Evolutionary conservation across 768 basidiomycete species (phyloP).

Genomic region (Boletus subcaerulescens): DNA sequence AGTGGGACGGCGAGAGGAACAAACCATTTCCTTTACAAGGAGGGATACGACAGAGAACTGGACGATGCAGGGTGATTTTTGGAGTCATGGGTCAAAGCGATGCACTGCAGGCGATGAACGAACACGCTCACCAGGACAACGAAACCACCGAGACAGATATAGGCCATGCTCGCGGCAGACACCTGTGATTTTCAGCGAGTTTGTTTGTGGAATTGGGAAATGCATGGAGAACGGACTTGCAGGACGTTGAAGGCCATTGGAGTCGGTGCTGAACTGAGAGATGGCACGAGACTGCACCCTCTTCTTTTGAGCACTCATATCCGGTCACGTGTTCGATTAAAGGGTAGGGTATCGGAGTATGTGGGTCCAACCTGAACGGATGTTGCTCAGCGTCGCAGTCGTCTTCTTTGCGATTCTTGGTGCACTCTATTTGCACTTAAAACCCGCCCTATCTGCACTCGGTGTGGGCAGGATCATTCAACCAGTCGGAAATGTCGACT

Average conservation of each 20-base stretch:
- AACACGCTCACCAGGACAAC: conserved; percentile 40
- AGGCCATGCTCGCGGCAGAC: conserved; percentile 51
- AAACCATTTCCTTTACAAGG: conserved; percentile 76
- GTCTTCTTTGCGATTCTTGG: conserved; percentile 40
- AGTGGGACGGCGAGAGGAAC: not conserved
- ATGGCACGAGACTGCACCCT: not conserved
- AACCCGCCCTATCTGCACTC: conserved; percentile 38
- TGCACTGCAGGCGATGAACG: no score
- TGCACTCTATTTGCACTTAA: conserved; percentile 47
- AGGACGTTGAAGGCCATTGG: conserved; percentile 23
- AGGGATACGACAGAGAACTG: conserved; percentile 86
- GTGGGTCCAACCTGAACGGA: not conserved
- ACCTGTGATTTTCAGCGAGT: conserved; percentile 41
- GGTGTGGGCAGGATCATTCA: conserved; percentile 48
- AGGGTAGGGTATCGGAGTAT: not conserved
- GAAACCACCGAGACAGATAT: conserved; percentile 61
- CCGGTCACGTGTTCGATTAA: no score
- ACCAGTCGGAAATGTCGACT: conserved; percentile 46
- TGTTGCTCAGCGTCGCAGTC: conserved; percentile 9
- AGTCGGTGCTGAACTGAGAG: not conserved
- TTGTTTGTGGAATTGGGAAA: conserved; percentile 4
- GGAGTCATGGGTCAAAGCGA: no score
- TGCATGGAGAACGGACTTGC: conserved; percentile 21
- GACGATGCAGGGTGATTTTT: not conserved
- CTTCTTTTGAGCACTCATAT: not conserved